phyloP scores from a whole-genome alignment of 2,329 filamentous ascomycete species.

The Hypocreales sp. region DNA sequence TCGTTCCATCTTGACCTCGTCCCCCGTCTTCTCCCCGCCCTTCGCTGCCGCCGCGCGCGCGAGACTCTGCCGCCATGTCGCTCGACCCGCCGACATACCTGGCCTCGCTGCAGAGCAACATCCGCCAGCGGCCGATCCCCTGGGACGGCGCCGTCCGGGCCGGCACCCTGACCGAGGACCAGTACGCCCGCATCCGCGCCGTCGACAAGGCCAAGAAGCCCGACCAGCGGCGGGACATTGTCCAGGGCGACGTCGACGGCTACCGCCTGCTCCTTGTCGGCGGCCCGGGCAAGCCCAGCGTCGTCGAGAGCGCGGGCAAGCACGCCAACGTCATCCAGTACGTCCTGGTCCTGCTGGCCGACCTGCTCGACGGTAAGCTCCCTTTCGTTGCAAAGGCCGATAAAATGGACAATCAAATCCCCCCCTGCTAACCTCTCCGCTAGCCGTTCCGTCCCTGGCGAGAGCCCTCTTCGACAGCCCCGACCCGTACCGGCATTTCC shows the following conservation, averaged over 20 bases:
- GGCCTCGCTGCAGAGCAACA: conserved; percentile 84
- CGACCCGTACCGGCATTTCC: conserved; percentile 68
- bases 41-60: neutral
- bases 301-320: conserved; percentile 74
- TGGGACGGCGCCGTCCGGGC: conserved; percentile 95
- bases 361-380: conserved; percentile 76
- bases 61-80: conserved; percentile 46
- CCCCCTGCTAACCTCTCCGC: too few species aligned
- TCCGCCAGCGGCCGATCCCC: conserved; percentile 85
- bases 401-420: too few species aligned
- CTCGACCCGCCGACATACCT: conserved; percentile 82
- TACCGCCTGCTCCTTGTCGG: conserved; percentile 75
- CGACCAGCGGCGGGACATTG: conserved; percentile 69
- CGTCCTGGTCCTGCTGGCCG: conserved; percentile 74
- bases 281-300: conserved; percentile 48
- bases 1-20: too few species aligned
- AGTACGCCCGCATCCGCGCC: conserved; percentile 89
- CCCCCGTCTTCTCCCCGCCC: neutral
- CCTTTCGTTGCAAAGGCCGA: too few species aligned
- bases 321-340: conserved; percentile 88
- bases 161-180: conserved; percentile 83
- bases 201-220: conserved; percentile 85
- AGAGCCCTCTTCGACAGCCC: conserved; percentile 60
- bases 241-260: conserved; percentile 64
- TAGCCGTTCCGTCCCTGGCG: conserved; percentile 68